Conservation (phyloP, 441 rosid genomes). For the Breynia disticha region DNA sequence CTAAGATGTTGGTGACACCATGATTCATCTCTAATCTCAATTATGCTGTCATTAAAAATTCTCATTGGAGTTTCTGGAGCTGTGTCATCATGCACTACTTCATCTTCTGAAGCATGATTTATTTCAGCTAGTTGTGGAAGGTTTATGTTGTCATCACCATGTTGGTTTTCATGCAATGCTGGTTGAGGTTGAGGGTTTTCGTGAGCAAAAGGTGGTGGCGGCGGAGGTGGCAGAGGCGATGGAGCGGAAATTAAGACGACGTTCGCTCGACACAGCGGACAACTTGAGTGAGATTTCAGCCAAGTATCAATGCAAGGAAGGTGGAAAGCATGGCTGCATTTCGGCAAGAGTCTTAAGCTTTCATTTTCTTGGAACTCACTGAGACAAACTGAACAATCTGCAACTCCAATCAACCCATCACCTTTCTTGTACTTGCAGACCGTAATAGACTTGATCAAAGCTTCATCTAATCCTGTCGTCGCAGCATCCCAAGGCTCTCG, state of each 20-base stretch:
- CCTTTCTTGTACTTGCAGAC: slow-evolving; percentile 54
- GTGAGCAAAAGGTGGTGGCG: too few species aligned
- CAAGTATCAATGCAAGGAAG: slow-evolving; percentile 79
- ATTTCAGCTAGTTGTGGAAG: slow-evolving; percentile 14
- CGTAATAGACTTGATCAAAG: slow-evolving; percentile 57
- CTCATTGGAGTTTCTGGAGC: slow-evolving; percentile 23
- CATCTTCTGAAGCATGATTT: slow-evolving; percentile 10
- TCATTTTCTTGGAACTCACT: slow-evolving; percentile 72
- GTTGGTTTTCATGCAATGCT: slow-evolving; percentile 16
- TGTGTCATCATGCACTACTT: slow-evolving; percentile 7
- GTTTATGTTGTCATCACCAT: slow-evolving; percentile 8
- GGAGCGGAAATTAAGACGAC: slow-evolving; percentile 23
- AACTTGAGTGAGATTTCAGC: slow-evolving; percentile 76
- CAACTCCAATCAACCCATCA: slow-evolving; percentile 44
- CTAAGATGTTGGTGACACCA: slow-evolving; percentile 17
- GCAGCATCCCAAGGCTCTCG: slow-evolving; percentile 48
- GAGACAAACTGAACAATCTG: slow-evolving; percentile 82
- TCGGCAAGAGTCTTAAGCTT: slow-evolving; percentile 70
- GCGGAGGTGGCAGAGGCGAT: slow-evolving; percentile 14
- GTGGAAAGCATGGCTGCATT: slow-evolving; percentile 78
- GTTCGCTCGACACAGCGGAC: slow-evolving; percentile 83
- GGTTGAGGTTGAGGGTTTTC: slow-evolving; percentile 10
- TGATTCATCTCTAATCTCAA: slow-evolving; percentile 26
- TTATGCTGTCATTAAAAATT: slow-evolving; percentile 24
- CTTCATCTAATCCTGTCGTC: slow-evolving; percentile 57